Conservation (phyloP, 192 early-diverging fungal genomes). For the Ambispora gerdemannii region DNA sequence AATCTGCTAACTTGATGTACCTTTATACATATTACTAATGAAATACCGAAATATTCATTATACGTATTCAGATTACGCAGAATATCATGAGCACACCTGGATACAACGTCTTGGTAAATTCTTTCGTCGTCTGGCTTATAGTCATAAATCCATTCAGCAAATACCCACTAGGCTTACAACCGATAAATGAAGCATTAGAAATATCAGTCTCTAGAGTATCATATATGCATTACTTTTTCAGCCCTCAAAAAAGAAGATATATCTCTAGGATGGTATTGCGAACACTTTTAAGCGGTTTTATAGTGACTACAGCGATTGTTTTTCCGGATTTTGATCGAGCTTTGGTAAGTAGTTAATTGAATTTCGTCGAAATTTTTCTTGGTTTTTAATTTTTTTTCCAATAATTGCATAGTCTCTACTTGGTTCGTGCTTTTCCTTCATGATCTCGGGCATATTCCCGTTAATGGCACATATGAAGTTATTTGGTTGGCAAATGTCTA, state of each 20-base stretch:
- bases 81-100: slow-evolving; percentile 47
- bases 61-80: slow-evolving; percentile 47
- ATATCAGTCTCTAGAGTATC: neutral
- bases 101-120: slow-evolving; percentile 44
- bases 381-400: neutral
- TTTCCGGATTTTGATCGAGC: slow-evolving; percentile 22
- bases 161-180: slow-evolving; percentile 49
- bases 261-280: neutral
- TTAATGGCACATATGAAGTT: slow-evolving; percentile 15
- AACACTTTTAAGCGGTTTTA: neutral
- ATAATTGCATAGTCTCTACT: slow-evolving; percentile 8
- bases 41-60: no score
- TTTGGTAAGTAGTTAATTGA: slow-evolving; percentile 3
- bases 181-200: slow-evolving; percentile 41
- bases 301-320: neutral
- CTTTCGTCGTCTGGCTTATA: slow-evolving; percentile 49
- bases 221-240: neutral
- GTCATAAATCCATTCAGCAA: slow-evolving; percentile 61
- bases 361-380: neutral
- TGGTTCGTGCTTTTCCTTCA: slow-evolving; percentile 19
- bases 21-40: no score
- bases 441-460: slow-evolving; percentile 19
- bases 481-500: slow-evolving; percentile 3
- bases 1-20: no score
- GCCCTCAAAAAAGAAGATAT: neutral